Evolutionary conservation across 352 stramenopile species (phyloP), one percentile per base, ranked within the genome.

Genomic region (Globisporangium cylindrosporum): DNA sequence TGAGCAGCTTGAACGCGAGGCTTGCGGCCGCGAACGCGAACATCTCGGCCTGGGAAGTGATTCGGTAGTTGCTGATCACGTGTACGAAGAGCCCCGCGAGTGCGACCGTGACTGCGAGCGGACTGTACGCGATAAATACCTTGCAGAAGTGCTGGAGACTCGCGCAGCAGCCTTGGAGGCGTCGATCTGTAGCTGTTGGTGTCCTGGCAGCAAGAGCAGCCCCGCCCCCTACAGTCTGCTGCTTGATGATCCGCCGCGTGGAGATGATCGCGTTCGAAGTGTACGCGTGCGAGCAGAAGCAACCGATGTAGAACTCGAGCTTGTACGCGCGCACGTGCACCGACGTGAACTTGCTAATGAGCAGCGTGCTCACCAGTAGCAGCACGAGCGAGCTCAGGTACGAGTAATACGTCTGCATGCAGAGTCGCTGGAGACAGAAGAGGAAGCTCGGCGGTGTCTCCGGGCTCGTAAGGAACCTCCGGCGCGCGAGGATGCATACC

Each of bases 1-100:
- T 53, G 6, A 49, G 38, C 7, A 77, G 43, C 29, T 77, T 77
- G 34, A 73, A 55, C 2, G 24, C 9, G 36, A 68, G 64, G 53
- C 64, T 65, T 9, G n/a, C 14, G 0, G 62, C 61, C 14, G 59
- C 38, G 32, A 68, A 74, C 15, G 41, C 34, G 4, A 77, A 4
- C 54, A 69, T 62, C 20, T 57, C 63, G 24, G 22, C 18, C 29
- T 53, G 63, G 14, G 32, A 36, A 15, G 34, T 43, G 63, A 62
- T 62, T 4, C 9, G 20, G 36, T 48, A 59, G 38, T 15, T 29
- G 63, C 63, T 68, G 12, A 59, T 41, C 4, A 68, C 20, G 34
- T 68, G 63, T n/a, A 68, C 63, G 7, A 59, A 68, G 36, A 59
- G 22, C 18, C 49, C 63, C 14, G 63, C 63, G 24, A 68, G 22